Percentiles rank a stretch among this genome's conserved stretches.
Conservation (phyloP, 2,329 filamentous ascomycete genomes). For the Cordyceps pruinosa region DNA sequence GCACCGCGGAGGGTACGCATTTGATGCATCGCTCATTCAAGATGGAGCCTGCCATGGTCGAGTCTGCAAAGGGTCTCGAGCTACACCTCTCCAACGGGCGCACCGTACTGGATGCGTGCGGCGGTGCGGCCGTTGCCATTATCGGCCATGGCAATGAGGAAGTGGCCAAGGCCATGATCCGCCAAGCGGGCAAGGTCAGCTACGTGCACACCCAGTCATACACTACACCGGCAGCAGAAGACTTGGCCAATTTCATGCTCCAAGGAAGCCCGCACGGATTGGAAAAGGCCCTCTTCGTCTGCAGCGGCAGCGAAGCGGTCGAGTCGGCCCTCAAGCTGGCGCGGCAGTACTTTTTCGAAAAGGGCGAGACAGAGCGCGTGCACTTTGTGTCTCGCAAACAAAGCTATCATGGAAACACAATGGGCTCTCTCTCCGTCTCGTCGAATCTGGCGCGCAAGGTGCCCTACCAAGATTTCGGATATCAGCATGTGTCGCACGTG, state of each 20-base stretch:
- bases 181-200: conserved; percentile 41
- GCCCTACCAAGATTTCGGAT: conserved; percentile 22
- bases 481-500: conserved; percentile 22
- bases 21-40: conserved; percentile 30
- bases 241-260: conserved; percentile 24
- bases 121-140: conserved; percentile 46
- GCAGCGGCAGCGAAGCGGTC: conserved; percentile 29
- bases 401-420: conserved; percentile 44
- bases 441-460: conserved; percentile 20
- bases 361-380: conserved; percentile 27
- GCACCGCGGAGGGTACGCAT: conserved; percentile 11
- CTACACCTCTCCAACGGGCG: conserved; percentile 28
- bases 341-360: conserved; percentile 40
- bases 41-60: conserved; percentile 27
- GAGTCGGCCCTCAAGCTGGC: conserved; percentile 43
- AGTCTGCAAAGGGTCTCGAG: conserved; percentile 34
- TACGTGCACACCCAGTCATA: conserved; percentile 23
- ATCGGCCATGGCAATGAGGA: conserved; percentile 53
- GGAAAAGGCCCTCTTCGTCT: conserved; percentile 21
- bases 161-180: conserved; percentile 47
- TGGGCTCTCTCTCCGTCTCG: conserved; percentile 38
- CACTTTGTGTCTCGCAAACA: conserved; percentile 39
- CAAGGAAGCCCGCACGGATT: conserved; percentile 17
- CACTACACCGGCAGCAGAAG: conserved; percentile 21
- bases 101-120: conserved; percentile 29